phyloP scores from a whole-genome alignment of 345 rosid species.

The Physaria fendleri region DNA sequence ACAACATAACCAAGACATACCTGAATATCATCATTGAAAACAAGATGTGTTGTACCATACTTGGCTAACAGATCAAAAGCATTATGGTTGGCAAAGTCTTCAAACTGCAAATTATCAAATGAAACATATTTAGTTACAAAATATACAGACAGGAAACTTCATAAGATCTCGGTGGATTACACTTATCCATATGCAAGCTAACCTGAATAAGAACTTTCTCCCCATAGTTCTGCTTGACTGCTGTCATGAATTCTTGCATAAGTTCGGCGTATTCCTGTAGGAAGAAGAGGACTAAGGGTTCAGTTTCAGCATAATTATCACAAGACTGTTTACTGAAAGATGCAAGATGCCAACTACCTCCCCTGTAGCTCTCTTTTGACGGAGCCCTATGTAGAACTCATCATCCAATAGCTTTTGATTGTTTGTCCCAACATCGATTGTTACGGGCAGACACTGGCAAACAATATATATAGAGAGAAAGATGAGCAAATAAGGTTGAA shows the following conservation, averaged over 20 bases:
- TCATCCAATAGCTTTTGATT: slow-evolving; percentile 81
- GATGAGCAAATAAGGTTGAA: neutral
- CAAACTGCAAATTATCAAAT: slow-evolving; percentile 53
- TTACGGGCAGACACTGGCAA: slow-evolving; percentile 88
- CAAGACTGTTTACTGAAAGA: slow-evolving; percentile 13
- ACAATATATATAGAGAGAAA: neutral
- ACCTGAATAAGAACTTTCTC: slow-evolving; percentile 96
- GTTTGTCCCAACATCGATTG: slow-evolving; percentile 98
- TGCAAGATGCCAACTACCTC: slow-evolving; percentile 45
- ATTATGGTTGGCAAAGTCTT: slow-evolving; percentile 97
- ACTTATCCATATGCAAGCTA: slow-evolving; percentile 17
- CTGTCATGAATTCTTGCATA: slow-evolving; percentile 88
- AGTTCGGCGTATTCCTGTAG: slow-evolving; percentile 87
- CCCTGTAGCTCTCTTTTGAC: slow-evolving; percentile 93
- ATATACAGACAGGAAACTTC: neutral
- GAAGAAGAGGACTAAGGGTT: slow-evolving; percentile 16
- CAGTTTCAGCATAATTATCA: slow-evolving; percentile 1
- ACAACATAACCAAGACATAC: slow-evolving; percentile 30
- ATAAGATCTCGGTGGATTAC: neutral
- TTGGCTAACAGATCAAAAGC: slow-evolving; percentile 86
- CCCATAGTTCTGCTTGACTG: slow-evolving; percentile 88
- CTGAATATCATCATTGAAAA: slow-evolving; percentile 98
- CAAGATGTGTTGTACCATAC: slow-evolving; percentile 91
- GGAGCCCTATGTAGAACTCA: slow-evolving; percentile 91
- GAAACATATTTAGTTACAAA: neutral